These are phyloP conservation scores for Cantharellus cinnabarinus DNA, from an alignment of 768 basidiomycete species.

Conservation along the genomic window DNA sequence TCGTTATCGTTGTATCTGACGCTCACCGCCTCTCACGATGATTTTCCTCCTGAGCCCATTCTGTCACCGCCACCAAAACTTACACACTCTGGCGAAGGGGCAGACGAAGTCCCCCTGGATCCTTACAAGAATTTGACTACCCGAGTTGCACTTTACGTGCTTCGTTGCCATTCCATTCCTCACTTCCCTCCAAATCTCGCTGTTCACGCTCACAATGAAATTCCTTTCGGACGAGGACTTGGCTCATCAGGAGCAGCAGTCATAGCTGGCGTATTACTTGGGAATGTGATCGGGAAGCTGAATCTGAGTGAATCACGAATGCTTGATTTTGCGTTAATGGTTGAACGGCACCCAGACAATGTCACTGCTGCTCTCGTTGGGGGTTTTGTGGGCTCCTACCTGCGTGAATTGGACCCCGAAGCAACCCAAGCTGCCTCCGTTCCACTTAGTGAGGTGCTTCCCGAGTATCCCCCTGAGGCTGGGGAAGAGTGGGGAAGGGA, in stretches of 20 bases:
- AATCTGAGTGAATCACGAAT: slow-evolving; percentile 47
- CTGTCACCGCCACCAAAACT: slow-evolving; percentile 34
- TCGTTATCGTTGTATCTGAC: slow-evolving; percentile 75
- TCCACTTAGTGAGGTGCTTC: slow-evolving; percentile 86
- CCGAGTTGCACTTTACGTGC: slow-evolving; percentile 89
- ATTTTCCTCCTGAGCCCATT: slow-evolving; percentile 8
- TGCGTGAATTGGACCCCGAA: slow-evolving; percentile 65
- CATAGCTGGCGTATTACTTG: slow-evolving; percentile 86
- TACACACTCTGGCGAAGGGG: slow-evolving; percentile 73
- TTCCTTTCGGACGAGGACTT: slow-evolving; percentile 92
- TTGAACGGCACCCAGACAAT: slow-evolving; percentile 97
- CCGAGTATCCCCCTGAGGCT: slow-evolving; percentile 86
- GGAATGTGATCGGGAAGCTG: slow-evolving; percentile 59
- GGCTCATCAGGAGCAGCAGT: slow-evolving; percentile 99
- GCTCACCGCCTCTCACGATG: slow-evolving; percentile 36
- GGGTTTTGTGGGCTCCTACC: slow-evolving; percentile 91
- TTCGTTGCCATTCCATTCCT: slow-evolving; percentile 65
- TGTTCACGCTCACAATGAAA: slow-evolving; percentile 75
- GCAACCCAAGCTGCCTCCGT: slow-evolving; percentile 75
- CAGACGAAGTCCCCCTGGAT: slow-evolving; percentile 76
- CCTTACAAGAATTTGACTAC: slow-evolving; percentile 95
- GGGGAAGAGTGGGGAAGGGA: slow-evolving; percentile 77
- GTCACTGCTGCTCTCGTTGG: slow-evolving; percentile 94
- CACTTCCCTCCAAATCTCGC: slow-evolving; percentile 56
- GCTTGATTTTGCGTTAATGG: slow-evolving; percentile 95